Base-by-base conservation (phyloP, 257 asterid species). In the Capsicum rhomboideum region DNA sequence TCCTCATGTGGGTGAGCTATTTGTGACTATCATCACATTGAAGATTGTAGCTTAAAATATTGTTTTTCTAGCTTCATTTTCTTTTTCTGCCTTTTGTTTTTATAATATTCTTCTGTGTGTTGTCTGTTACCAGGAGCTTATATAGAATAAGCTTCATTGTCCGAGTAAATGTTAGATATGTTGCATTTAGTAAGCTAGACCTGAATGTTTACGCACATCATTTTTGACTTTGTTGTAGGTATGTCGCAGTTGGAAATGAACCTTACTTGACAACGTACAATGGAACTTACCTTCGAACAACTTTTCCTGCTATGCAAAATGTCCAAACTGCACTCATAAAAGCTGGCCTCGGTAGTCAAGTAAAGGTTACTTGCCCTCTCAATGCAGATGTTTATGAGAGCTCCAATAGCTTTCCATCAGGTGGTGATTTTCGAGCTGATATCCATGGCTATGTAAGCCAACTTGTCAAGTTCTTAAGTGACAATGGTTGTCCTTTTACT, bases 211-310 rank as follows among this genome's bases (percentile, higher is more conserved):
- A 50, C 16, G 78, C 78, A 26, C 82, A 75, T n/a, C 10, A 58
- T 64, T 17, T 66, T 78, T 26, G 10, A 21, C 26, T 63, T 54
- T 21, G n/a, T 58, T 85, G 11, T 79, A 91, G 96, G 91, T 92
- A 91, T 12, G 94, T 92, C 50, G 95, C 94, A 0, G 94, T 92
- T 2, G 95, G 95, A 80, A 92, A 92, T 34, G 95, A 92, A 44
- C 96, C 96, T n/a, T 90, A 90, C 88, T 80, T 92, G 87, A 88
- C n/a, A 23, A 90, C 96, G 0, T 92, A 92, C 77, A 92, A 92
- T 13, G 94, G 94, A 34, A 89, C 82, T 88, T 92, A 91, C 84
- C 93, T 91, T 7, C 52, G 82, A 58, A 91, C 92, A 63, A 92
- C 92, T 3, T 89, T 21, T 84, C 96, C 93, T 0, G 94, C 96